Percentiles rank a stretch among this genome's conserved stretches.
Conservation (phyloP, 2,329 filamentous ascomycete genomes). For the Alternaria dauci region DNA sequence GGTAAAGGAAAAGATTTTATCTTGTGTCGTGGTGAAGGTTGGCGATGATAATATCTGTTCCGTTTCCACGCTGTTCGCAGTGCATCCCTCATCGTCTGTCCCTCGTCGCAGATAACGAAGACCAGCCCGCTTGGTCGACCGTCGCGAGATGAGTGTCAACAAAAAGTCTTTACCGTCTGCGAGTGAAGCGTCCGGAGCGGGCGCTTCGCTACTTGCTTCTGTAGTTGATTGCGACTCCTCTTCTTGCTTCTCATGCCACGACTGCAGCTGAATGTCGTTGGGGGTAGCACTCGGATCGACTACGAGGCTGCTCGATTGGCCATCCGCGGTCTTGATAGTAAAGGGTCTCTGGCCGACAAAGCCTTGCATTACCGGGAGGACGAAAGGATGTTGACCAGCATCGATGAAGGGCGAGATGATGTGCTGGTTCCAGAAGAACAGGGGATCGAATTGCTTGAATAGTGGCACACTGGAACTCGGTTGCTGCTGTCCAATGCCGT, state of each 20-base stretch:
- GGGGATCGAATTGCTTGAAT: slow-evolving; percentile 74
- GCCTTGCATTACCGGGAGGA: slow-evolving; percentile 88
- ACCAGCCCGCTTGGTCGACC: slow-evolving; percentile 85
- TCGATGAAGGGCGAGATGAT: slow-evolving; percentile 78
- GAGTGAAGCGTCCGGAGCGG: slow-evolving; percentile 46
- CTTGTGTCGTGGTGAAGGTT: slow-evolving; percentile 66
- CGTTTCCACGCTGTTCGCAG: slow-evolving; percentile 92
- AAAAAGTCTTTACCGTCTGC: slow-evolving; percentile 65
- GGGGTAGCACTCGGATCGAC: slow-evolving; percentile 46
- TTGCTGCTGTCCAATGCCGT: slow-evolving; percentile 60
- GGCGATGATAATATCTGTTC: slow-evolving; percentile 87
- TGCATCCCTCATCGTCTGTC: slow-evolving; percentile 86
- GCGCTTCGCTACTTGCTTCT: slow-evolving; percentile 20
- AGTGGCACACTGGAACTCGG: slow-evolving; percentile 65
- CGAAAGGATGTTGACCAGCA: slow-evolving; percentile 73
- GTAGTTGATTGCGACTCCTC: slow-evolving; percentile 31
- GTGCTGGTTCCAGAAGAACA: slow-evolving; percentile 92
- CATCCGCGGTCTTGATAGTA: slow-evolving; percentile 66
- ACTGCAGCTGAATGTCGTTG: slow-evolving; percentile 48
- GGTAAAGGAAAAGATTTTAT: slow-evolving; percentile 80
- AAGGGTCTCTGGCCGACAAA: slow-evolving; percentile 91
- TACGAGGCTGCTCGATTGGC: slow-evolving; percentile 41
- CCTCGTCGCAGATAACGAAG: slow-evolving; percentile 89
- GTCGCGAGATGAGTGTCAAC: slow-evolving; percentile 89
- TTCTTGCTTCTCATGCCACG: slow-evolving; percentile 42